Conservation (phyloP, 192 early-diverging fungal species). For the Spinellus fusiger region DNA sequence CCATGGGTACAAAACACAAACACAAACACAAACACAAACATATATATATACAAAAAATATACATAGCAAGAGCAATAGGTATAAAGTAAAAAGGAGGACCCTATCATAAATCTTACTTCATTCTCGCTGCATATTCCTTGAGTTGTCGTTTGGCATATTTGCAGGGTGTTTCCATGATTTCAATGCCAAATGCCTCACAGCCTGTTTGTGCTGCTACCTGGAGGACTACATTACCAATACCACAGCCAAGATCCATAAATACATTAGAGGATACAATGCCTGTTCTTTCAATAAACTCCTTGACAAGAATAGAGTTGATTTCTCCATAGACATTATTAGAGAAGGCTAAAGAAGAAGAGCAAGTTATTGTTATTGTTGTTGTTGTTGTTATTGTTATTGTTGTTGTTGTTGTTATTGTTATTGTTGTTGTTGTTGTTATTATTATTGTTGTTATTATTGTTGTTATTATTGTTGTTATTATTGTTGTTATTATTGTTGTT, state of each 20-base stretch:
- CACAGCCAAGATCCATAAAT: slow-evolving; percentile 93
- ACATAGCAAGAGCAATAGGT: no score
- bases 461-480: no score
- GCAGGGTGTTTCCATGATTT: slow-evolving; percentile 84
- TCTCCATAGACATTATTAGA: slow-evolving; percentile 98
- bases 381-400: no score
- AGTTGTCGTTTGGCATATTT: slow-evolving; percentile 72
- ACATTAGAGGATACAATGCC: slow-evolving; percentile 55
- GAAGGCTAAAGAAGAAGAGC: slow-evolving; percentile 55
- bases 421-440: no score
- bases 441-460: no score
- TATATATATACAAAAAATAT: no score
- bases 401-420: no score
- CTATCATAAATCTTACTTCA: slow-evolving; percentile 43
- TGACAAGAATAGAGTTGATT: slow-evolving; percentile 76
- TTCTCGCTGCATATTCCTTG: slow-evolving; percentile 79
- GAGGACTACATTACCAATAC: slow-evolving; percentile 94
- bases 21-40: no score
- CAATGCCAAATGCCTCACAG: slow-evolving; percentile 80
- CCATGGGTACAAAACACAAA: no score
- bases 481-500: no score
- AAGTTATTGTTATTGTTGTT: no score
- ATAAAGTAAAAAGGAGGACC: not conserved
- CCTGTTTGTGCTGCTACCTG: slow-evolving; percentile 90
- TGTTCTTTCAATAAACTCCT: slow-evolving; percentile 73